These are phyloP conservation scores for Chimonanthus salicifolius DNA, from an alignment of 164 flowering plant genomes.

Conservation along the genomic window DNA sequence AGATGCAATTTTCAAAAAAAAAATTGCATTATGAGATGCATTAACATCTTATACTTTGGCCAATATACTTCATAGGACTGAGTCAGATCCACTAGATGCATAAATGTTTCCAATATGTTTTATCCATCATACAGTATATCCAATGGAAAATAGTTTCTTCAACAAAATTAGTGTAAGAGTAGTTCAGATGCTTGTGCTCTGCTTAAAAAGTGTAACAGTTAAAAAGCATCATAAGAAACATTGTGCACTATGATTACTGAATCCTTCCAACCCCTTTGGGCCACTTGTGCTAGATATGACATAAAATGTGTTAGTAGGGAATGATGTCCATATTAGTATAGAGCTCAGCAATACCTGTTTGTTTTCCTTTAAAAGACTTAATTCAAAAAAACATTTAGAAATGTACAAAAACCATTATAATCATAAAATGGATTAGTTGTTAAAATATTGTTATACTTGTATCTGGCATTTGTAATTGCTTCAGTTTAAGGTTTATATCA, in stretches of 20 bases:
- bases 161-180: neutral
- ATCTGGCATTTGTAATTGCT: too few relatives aligned
- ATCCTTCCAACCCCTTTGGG: neutral
- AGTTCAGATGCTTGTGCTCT: neutral
- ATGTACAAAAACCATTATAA: too few relatives aligned
- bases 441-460: too few relatives aligned
- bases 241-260: neutral
- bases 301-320: too few relatives aligned
- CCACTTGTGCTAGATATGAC: neutral
- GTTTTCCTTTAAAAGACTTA: too few relatives aligned
- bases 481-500: too few relatives aligned
- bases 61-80: too few relatives aligned
- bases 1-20: neutral
- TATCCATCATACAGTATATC: neutral
- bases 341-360: too few relatives aligned
- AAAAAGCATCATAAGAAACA: neutral
- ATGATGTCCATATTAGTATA: too few relatives aligned
- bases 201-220: neutral
- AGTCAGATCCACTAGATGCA: neutral
- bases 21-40: neutral
- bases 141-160: neutral
- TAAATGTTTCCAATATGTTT: neutral
- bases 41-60: neutral
- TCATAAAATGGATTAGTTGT: too few relatives aligned
- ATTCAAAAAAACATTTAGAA: too few relatives aligned